Conservation (phyloP, 495 filamentous ascomycete genomes). For the Lasiosphaeria hispida region DNA sequence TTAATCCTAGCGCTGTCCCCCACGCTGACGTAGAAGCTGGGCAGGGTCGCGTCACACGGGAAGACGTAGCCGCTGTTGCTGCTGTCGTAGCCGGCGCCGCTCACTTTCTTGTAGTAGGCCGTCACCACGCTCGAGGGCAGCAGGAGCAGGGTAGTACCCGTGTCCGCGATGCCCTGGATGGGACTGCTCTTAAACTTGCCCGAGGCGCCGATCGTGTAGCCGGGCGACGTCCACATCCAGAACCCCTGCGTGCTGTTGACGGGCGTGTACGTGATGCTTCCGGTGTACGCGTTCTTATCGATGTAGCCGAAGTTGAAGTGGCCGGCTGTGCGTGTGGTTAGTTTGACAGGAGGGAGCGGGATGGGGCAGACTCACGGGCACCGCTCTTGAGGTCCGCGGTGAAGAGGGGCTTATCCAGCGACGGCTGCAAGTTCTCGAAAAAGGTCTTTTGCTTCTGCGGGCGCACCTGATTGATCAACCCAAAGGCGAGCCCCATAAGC, state of each 20-base stretch:
- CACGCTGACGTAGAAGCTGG: conserved; percentile 61
- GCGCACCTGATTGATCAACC: conserved; percentile 64
- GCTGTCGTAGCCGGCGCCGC: conserved; percentile 46
- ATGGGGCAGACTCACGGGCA: conserved; percentile 29
- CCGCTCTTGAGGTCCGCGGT: conserved; percentile 64
- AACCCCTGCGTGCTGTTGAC: conserved; percentile 63
- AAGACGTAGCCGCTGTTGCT: conserved; percentile 64
- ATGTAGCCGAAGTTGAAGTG: conserved; percentile 75
- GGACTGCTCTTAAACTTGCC: conserved; percentile 29
- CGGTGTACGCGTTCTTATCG: conserved; percentile 60
- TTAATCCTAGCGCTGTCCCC: conserved; percentile 41
- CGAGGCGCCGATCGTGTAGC: conserved; percentile 59
- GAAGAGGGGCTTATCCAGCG: conserved; percentile 62
- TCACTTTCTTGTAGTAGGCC: conserved; percentile 63
- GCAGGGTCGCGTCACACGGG: conserved; percentile 60
- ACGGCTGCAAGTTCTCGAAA: conserved; percentile 64
- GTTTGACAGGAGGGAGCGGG: not conserved
- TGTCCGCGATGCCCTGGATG: conserved; percentile 59
- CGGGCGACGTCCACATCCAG: conserved; percentile 66
- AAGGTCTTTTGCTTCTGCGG: conserved; percentile 65
- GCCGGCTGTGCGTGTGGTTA: conserved; percentile 43
- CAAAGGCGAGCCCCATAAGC: conserved; percentile 70
- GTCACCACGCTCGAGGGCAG: conserved; percentile 55
- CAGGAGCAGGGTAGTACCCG: conserved; percentile 72
- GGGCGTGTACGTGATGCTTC: conserved; percentile 57